Conservation (phyloP, 169 alveolate genomes). For the Eimeria sp. region DNA sequence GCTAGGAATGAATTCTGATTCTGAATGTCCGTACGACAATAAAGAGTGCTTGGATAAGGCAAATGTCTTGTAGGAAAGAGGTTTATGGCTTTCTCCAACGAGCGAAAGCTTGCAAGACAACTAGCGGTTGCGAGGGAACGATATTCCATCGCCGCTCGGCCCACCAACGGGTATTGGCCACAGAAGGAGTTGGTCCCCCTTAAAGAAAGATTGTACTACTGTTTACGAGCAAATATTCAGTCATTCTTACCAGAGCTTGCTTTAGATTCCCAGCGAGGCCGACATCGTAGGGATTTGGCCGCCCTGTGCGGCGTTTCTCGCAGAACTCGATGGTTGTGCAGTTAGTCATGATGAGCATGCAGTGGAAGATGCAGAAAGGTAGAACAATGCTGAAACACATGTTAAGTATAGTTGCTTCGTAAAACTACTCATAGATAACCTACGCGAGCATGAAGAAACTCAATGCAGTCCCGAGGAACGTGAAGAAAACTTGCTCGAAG, state of each 20-base stretch:
- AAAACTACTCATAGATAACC: not conserved
- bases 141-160: conserved; percentile 86
- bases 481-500: conserved; percentile 80
- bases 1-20: not conserved
- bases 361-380: conserved; percentile 86
- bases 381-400: conserved; percentile 80
- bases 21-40: not conserved
- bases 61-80: not conserved
- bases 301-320: conserved; percentile 86
- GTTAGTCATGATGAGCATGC: conserved; percentile 82
- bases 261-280: conserved; percentile 84
- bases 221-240: not conserved
- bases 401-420: conserved; percentile 56
- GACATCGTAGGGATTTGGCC: conserved; percentile 83
- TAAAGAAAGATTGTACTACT: not conserved
- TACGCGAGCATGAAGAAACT: conserved; percentile 76
- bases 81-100: not conserved
- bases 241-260: conserved; percentile 80
- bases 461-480: conserved; percentile 82
- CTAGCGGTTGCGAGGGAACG: conserved; percentile 83
- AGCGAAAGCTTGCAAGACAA: not conserved
- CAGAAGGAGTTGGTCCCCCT: conserved; percentile 85
- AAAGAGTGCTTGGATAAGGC: not conserved
- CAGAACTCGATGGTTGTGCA: conserved; percentile 87
- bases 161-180: conserved; percentile 87